phyloP scores from a whole-genome alignment of 805 yeast species.

The Zygotorulaspora florentina region DNA sequence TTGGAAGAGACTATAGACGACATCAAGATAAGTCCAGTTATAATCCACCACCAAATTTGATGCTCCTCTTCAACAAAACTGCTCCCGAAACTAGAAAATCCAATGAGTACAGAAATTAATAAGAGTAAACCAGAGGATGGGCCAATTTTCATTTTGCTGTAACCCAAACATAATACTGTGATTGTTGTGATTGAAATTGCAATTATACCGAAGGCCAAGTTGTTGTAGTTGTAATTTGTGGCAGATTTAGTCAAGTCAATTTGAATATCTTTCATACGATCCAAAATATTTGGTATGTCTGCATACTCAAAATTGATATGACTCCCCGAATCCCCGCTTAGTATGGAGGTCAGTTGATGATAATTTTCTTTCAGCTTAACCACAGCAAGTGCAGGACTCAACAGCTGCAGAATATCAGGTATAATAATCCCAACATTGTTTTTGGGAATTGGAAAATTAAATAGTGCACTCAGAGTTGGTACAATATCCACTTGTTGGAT shows the following conservation, averaged over 20 bases:
- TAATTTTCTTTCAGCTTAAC: constrained; percentile 46
- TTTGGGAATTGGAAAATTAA: constrained; percentile 87
- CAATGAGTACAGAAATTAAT: constrained; percentile 38
- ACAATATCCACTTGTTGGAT: constrained; percentile 90
- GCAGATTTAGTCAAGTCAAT: constrained; percentile 52
- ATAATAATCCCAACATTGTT: constrained; percentile 79
- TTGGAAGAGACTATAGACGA: constrained; percentile 8
- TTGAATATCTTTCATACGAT: constrained; percentile 47
- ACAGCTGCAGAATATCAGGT: constrained; percentile 50
- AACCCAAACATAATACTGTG: constrained; percentile 5
- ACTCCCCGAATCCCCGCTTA: constrained; percentile 8
- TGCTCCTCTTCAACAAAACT: constrained; percentile 95
- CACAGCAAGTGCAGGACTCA: constrained; percentile 38
- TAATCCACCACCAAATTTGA: constrained; percentile 89
- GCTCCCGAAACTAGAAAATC: constrained; percentile 69
- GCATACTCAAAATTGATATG: constrained; percentile 7
- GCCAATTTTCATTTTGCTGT: constrained; percentile 1
- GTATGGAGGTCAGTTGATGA: constrained; percentile 44
- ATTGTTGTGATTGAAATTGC: constrained; percentile 20
- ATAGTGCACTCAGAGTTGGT: constrained; percentile 75
- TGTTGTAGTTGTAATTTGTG: constrained; percentile 62
- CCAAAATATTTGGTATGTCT: constrained; percentile 24
- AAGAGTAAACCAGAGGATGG: constrained; percentile 16
- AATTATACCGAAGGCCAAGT: constrained; percentile 38
- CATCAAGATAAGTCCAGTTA: constrained; percentile 34